A percentile compares a stretch with the other conserved stretches of the same genome.
Evolutionary conservation across 805 yeast genomes (phyloP).

Genomic region (Wickerhamomyces silvicola): DNA sequence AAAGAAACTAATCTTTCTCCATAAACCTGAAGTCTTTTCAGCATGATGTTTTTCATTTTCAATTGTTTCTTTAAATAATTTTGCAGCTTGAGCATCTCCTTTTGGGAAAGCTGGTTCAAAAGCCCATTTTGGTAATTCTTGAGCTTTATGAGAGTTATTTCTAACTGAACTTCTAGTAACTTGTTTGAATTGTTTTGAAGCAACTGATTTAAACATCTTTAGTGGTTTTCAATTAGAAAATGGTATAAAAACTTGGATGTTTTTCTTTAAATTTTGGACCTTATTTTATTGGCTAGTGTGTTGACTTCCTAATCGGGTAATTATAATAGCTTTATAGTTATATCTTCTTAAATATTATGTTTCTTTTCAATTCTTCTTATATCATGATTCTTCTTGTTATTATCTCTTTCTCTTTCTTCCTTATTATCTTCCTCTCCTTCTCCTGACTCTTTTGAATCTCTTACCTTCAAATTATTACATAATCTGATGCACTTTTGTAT

Average conservation of each 20-base stretch:
- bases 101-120: slow-evolving; percentile 42
- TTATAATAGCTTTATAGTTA: background rate
- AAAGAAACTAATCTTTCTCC: slow-evolving; percentile 79
- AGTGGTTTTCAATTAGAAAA: background rate
- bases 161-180: slow-evolving; percentile 15
- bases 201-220: slow-evolving; percentile 39
- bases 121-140: slow-evolving; percentile 34
- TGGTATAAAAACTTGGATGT: background rate
- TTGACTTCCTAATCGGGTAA: slow-evolving; percentile 17
- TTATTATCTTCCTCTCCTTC: too few species aligned
- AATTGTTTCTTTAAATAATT: slow-evolving; percentile 52
- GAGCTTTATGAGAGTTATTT: slow-evolving; percentile 15
- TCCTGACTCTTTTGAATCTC: too few species aligned
- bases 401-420: too few species aligned
- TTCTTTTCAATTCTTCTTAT: background rate
- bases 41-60: slow-evolving; percentile 79
- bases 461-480: background rate
- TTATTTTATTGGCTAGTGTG: slow-evolving; percentile 14
- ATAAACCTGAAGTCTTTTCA: slow-evolving; percentile 59
- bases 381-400: background rate
- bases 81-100: slow-evolving; percentile 52
- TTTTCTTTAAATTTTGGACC: slow-evolving; percentile 3
- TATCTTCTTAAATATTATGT: background rate
- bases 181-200: slow-evolving; percentile 27
- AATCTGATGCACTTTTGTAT: slow-evolving; percentile 4